Evolutionary conservation across 176 grass and related monocot genomes (phyloP).

Genomic region (Eleusine coracana): DNA sequence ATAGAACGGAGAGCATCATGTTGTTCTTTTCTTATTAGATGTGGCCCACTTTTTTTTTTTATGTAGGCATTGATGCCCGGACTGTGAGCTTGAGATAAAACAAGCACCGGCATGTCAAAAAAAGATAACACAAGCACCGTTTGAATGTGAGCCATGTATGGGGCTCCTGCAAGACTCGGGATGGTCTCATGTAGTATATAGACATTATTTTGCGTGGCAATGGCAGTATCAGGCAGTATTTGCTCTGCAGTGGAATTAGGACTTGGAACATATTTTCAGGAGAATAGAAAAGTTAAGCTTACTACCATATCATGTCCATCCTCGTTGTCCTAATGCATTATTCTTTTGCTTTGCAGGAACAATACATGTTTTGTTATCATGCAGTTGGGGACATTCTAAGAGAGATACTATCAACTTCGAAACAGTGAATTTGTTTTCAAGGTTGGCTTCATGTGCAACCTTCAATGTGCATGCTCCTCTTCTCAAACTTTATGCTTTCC

Average conservation of each 20-base stretch:
- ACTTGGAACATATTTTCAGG: neutral
- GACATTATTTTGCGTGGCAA: neutral
- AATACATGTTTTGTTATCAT: conserved; percentile 73
- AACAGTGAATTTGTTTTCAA: conserved; percentile 11
- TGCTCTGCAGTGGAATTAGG: neutral
- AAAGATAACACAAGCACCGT: too few relatives aligned
- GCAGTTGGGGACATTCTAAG: conserved; percentile 68
- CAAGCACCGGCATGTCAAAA: too few relatives aligned
- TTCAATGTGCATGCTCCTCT: neutral
- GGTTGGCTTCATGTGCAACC: conserved; percentile 29
- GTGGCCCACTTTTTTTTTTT: too few relatives aligned
- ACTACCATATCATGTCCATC: neutral
- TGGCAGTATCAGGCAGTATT: neutral
- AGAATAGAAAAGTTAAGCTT: neutral
- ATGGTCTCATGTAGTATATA: neutral
- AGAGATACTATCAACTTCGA: conserved; percentile 50
- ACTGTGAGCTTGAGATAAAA: too few relatives aligned
- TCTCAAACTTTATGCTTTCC: conserved; percentile 9
- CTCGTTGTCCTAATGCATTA: neutral
- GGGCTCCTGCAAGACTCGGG: too few relatives aligned
- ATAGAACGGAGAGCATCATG: too few relatives aligned
- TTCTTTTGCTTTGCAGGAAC: conserved; percentile 60
- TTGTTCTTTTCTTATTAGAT: too few relatives aligned
- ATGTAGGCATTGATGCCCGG: too few relatives aligned
- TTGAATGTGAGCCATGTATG: too few relatives aligned